Evolutionary conservation across 2,329 filamentous ascomycete species (phyloP), one percentile per base, ranked within the genome.

Genomic region (Byssoonygena ceratinophila): DNA sequence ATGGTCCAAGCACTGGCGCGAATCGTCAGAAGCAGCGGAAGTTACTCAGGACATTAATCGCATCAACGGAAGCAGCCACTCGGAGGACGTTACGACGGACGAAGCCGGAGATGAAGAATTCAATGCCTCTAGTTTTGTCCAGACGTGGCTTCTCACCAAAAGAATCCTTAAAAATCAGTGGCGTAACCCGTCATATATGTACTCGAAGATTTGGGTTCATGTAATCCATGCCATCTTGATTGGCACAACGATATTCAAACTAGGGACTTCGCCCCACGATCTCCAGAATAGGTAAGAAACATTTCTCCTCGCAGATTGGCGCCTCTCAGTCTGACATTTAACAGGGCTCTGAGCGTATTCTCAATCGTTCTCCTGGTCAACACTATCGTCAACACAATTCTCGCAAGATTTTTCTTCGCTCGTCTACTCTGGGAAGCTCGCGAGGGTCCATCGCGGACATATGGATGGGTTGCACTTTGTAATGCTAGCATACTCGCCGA

Each of bases 381-480:
- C 0, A 83, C 83, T 22, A 74, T 89, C 47, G 77, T 90, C 63
- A 89, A 89, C 65, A 78, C 74, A 11, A 78, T 87, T 1, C 77
- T 89, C 1, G 83, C 85, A n/a, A 87, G 86, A 59, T 90, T 89
- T 74, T 86, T 82, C 66, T 73, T 76, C 59, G 86, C 87, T 66
- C 79, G 85, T 66, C 76, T 76, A 0, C 72, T 90, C 2, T 91
- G 84, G 83, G 78, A 85, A 68, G 79, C 80, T 0, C 77, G 86
- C 39, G 86, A 91, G 65, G 77, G 83, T 14, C 85, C 85, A 1
- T 83, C 79, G 3, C 76, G 84, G 18, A 87, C 88, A 54, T 91
- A 90, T 65, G 82, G 82, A 49, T 89, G 85, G 82, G 68, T 85
- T 31, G 84, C 85, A 0, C 90, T 90, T 67, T 80, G 77, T 61